A percentile compares a stretch with the other conserved stretches of the same genome.
Evolutionary conservation across 2,329 filamentous ascomycete genomes (phyloP).

Genomic region (Ascochyta pisi): DNA sequence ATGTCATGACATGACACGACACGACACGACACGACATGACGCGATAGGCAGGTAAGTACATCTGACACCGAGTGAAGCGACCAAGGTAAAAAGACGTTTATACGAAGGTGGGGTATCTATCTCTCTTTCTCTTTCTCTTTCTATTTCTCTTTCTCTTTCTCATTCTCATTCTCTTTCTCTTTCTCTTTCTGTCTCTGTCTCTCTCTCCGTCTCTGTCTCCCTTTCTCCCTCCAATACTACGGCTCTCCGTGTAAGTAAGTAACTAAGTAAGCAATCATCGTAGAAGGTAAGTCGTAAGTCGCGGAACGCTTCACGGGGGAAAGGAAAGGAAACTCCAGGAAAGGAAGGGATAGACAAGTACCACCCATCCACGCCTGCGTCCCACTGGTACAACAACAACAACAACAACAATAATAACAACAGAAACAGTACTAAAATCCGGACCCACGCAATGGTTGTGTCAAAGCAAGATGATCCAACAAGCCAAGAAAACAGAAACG

Average conservation of each 20-base stretch:
- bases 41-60: too few species aligned
- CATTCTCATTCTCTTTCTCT: background rate
- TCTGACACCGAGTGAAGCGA: too few species aligned
- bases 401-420: too few species aligned
- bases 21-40: too few species aligned
- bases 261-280: too few species aligned
- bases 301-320: background rate
- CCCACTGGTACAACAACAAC: background rate
- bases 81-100: background rate
- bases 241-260: background rate
- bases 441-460: background rate
- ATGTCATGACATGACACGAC: background rate
- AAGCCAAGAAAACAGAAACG: conserved; percentile 9
- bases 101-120: conserved; percentile 21
- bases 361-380: background rate
- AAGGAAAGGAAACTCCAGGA: background rate
- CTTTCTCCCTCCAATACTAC: background rate
- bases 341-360: background rate
- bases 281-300: background rate
- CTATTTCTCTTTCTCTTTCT: background rate
- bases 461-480: background rate
- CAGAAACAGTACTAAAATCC: background rate
- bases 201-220: background rate
- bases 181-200: background rate
- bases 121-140: background rate